phyloP scores from a whole-genome alignment of 2,329 filamentous ascomycete species.

The Neurospora sp. region DNA sequence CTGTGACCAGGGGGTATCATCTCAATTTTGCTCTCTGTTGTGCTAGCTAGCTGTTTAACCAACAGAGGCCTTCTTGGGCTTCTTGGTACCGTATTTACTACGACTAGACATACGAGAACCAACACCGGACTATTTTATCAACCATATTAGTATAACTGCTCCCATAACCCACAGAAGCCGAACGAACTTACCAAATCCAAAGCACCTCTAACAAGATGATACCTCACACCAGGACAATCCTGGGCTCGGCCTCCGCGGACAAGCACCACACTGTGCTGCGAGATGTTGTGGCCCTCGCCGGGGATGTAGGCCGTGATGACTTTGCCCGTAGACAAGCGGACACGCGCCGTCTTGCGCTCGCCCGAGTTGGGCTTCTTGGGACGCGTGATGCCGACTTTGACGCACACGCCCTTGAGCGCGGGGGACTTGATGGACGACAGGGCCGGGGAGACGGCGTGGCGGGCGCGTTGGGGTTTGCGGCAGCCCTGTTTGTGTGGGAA shows the following conservation, averaged over 20 bases:
- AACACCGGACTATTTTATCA: slow-evolving; percentile 65
- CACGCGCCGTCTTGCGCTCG: slow-evolving; percentile 89
- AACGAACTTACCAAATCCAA: slow-evolving; percentile 69
- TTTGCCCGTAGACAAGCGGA: slow-evolving; percentile 77
- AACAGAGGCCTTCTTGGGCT: slow-evolving; percentile 73
- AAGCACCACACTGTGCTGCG: slow-evolving; percentile 95
- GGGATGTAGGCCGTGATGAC: slow-evolving; percentile 91
- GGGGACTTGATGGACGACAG: slow-evolving; percentile 60
- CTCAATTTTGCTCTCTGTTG: not conserved
- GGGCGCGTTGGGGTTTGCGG: slow-evolving; percentile 67
- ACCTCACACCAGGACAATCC: slow-evolving; percentile 97
- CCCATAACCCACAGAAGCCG: too few relatives aligned
- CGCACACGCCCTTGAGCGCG: slow-evolving; percentile 87
- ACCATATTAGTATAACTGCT: too few relatives aligned
- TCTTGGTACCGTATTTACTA: slow-evolving; percentile 98
- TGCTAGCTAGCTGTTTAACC: slow-evolving; percentile 21
- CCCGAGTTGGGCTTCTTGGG: slow-evolving; percentile 99
- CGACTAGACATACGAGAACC: slow-evolving; percentile 72
- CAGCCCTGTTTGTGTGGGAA: slow-evolving; percentile 46
- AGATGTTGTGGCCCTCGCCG: slow-evolving; percentile 96
- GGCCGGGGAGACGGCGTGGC: slow-evolving; percentile 82
- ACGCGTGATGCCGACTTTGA: slow-evolving; percentile 86
- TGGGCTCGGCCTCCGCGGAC: slow-evolving; percentile 88
- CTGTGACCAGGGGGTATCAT: not conserved
- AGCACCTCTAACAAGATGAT: slow-evolving; percentile 84